Base-by-base conservation (phyloP, 306 rosid genomes). In the Castanea crenata region DNA sequence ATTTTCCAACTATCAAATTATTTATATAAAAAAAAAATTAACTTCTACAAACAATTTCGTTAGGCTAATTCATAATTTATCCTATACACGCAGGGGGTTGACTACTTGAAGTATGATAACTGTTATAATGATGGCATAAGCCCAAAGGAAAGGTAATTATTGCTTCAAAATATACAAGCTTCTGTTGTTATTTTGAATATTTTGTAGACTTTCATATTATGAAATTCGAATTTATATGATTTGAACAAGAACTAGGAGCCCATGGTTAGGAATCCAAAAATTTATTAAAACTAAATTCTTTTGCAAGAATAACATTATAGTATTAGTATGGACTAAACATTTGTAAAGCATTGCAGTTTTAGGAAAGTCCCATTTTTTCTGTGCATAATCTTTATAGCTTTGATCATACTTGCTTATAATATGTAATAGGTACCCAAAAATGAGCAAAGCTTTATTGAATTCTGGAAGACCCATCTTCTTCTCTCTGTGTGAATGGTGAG, bases 401-500 rank as follows among this genome's bases (percentile, higher is more conserved):
- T 61, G 11, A 61, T 63, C 29, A 63, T 5, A 18, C 16, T 4
- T 14, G 19, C 46, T 32, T 63, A 71, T 56, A 59, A 20, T 56
- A 27, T 80, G 21, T 27, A 25, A 76, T 77, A 92, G 97, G 87
- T 92, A 92, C 16, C 92, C 96, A 0, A 78, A 70, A 57, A 92
- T 92, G 97, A 82, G 87, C 71, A 63, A 81, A 75, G 97, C 96
- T 54, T 79, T 92, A 35, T 38, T 78, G 58, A 84, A 83, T 5
- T 21, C 90, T 25, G 88, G 90, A 67, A 83, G 92, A 55, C 29
- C 83, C 14, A 92, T 92, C 81, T 84, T 88, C 86, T 89, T 78
- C 80, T 92, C 97, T 46, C 11, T 92, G 56, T 92, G 96, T 14
- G 93, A 92, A 88, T 89, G 97, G 97, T 92, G 80, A 92, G 93